Conservation (phyloP, 306 rosid genomes). For the Quercus robur region DNA sequence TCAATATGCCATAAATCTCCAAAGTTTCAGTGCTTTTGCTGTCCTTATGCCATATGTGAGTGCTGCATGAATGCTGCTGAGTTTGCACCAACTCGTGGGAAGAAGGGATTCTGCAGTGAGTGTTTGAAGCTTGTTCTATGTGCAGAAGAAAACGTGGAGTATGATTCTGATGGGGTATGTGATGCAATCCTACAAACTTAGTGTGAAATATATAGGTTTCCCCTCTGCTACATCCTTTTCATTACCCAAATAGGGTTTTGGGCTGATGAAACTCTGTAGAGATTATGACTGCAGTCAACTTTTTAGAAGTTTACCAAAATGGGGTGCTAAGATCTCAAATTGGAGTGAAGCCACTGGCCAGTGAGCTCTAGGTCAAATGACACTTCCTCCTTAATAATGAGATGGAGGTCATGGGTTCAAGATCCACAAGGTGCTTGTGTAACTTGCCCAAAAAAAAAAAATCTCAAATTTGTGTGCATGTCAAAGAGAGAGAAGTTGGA, state of each 20-base stretch:
- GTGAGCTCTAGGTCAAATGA: no score
- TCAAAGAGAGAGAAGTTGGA: no score
- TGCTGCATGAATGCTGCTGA: constrained; percentile 33
- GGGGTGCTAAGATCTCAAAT: neutral
- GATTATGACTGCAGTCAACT: neutral
- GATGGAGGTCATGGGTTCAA: no score
- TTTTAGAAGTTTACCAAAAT: neutral
- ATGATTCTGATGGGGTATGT: constrained; percentile 61
- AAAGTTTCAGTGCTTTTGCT: constrained; percentile 51
- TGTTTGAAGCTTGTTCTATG: constrained; percentile 52
- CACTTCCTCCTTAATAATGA: no score
- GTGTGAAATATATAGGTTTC: neutral
- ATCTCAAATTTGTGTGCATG: no score
- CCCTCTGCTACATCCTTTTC: neutral
- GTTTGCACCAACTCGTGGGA: constrained; percentile 30
- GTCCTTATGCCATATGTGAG: constrained; percentile 53
- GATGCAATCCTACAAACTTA: constrained; percentile 1
- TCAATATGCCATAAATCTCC: constrained; percentile 32
- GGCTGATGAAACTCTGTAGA: neutral
- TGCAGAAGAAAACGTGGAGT: constrained; percentile 43
- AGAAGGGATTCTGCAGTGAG: constrained; percentile 48
- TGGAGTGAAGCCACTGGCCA: neutral
- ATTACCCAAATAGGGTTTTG: neutral
- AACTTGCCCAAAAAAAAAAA: no score
- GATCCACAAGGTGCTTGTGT: no score